These are phyloP conservation scores for Cytospora mali DNA, from an alignment of 2,329 filamentous ascomycete species.

Conservation along the genomic window DNA sequence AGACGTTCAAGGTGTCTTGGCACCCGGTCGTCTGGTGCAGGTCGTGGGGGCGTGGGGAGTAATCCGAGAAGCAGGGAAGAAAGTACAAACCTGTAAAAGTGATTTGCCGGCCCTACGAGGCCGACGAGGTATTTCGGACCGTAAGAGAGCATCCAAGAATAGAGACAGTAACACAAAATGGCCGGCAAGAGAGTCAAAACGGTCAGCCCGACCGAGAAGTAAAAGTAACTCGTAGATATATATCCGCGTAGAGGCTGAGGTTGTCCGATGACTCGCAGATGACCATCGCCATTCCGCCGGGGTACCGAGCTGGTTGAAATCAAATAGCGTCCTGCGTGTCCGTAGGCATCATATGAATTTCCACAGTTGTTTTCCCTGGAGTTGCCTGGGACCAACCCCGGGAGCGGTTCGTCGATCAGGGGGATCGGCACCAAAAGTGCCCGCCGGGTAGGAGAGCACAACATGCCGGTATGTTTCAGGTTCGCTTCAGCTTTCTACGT, in stretches of 20 bases:
- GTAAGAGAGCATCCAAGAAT: neutral
- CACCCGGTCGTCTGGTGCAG: neutral
- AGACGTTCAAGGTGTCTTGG: neutral
- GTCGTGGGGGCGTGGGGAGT: too few relatives aligned
- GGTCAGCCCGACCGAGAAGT: neutral
- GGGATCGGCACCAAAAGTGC: conserved; percentile 16
- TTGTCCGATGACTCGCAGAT: neutral
- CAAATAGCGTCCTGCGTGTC: neutral
- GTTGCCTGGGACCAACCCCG: too few relatives aligned
- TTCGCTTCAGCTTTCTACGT: neutral
- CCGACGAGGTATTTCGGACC: neutral
- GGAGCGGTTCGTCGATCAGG: conserved; percentile 21
- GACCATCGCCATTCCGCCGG: neutral
- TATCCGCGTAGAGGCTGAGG: neutral
- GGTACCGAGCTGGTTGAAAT: neutral
- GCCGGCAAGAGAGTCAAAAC: neutral
- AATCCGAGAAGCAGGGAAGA: neutral
- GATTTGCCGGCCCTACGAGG: neutral
- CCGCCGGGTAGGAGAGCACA: conserved; percentile 7
- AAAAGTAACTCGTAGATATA: neutral
- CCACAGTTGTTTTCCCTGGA: neutral
- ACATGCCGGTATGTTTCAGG: neutral
- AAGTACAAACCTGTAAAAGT: neutral
- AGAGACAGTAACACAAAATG: neutral
- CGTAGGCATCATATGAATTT: neutral